Base-by-base conservation (phyloP, 352 stramenopile species). In the Pythium monospermum region DNA sequence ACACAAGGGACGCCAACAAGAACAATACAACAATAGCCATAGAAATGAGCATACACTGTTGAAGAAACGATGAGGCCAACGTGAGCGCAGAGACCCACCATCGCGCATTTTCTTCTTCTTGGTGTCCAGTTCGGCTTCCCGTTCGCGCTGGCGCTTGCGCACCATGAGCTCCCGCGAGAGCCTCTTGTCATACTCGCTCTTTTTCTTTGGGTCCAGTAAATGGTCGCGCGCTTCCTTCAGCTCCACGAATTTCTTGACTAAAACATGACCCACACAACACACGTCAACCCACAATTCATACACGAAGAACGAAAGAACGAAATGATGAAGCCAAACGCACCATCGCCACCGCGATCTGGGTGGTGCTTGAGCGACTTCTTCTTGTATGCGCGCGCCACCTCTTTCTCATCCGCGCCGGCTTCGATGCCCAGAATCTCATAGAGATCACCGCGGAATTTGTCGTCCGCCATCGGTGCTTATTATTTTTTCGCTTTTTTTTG, bases 221-320 rank as follows among this genome's bases (percentile, higher is more conserved):
- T 83, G 66, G 46, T 93, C 79, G 31, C 79, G 76, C 37, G 82
- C 76, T 61, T 86, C 66, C 21, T 85, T 87, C 41, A 93, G 67
- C 62, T 93, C 80, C 26, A 86, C 56, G 41, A 93, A 93, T 56
- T 89, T 91, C 42, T 85, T 74, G 26, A 87, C 82, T 92, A 30
- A 19, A 32, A 47, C 40, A 39, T 52, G 39, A 55, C 16, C 28
- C 33, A 49, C 2, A 28, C 13, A 27, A 11, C 35, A 15, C 10
- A 40, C 11, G 26, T 21, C 35, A 41, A 18, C 27, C 32, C 27
- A 8, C 13, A 37, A 16, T 6, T 19, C 30, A 54, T 45, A 3
- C 6, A 31, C 53, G 27, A 44, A 21, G 32, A 6, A 18, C 28
- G 23, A 33, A 46, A 33, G 15, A 11, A 13, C 21, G 5, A 13